These are phyloP conservation scores for Eremomyces bilateralis DNA, from an alignment of 495 filamentous ascomycete species.

Conservation along the genomic window DNA sequence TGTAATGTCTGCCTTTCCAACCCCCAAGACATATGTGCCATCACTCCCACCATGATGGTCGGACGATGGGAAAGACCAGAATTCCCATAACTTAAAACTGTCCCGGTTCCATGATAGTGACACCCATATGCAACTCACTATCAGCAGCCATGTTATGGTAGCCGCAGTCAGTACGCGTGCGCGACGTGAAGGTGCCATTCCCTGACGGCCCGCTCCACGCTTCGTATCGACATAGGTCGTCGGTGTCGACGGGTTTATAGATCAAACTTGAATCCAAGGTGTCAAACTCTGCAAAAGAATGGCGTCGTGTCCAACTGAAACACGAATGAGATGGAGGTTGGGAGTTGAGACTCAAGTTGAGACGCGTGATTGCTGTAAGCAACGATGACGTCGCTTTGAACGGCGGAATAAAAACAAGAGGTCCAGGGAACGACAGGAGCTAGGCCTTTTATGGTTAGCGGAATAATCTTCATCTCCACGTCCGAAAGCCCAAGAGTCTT, in stretches of 20 bases:
- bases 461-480: too few relatives aligned
- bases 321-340: background rate
- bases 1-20: constrained; percentile 88
- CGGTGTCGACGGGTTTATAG: constrained; percentile 1
- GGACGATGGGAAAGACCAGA: background rate
- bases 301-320: background rate
- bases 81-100: background rate
- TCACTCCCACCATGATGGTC: constrained; percentile 13
- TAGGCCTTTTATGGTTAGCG: too few relatives aligned
- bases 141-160: constrained; percentile 5
- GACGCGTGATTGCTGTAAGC: background rate
- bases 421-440: too few relatives aligned
- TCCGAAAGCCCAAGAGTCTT: too few relatives aligned
- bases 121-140: background rate
- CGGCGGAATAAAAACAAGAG: too few relatives aligned
- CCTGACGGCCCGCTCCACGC: constrained; percentile 2
- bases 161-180: constrained; percentile 8
- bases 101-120: background rate
- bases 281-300: background rate
- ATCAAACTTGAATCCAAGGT: constrained; percentile 1
- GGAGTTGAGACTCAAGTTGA: background rate
- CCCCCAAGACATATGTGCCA: constrained; percentile 57
- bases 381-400: background rate
- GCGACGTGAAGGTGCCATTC: constrained; percentile 13
- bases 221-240: too few relatives aligned